Evolutionary conservation across 768 basidiomycete genomes (phyloP).

Genomic region (Russula brevipes): DNA sequence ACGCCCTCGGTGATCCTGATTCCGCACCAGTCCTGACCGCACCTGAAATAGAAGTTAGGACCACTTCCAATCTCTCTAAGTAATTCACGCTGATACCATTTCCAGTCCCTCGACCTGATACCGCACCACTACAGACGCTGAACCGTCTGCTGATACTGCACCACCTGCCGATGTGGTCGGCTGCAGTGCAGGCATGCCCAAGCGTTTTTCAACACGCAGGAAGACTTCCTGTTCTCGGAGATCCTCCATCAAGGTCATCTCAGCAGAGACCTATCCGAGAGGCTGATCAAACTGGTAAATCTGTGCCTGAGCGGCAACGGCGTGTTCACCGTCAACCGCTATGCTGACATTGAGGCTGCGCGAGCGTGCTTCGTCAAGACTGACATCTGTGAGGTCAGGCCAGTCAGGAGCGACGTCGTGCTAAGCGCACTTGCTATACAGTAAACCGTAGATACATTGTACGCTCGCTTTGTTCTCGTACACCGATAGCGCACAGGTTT

Average conservation of each 20-base stretch:
- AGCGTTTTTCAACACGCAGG: background rate
- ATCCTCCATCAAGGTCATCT: background rate
- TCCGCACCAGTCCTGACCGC: no score
- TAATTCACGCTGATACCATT: background rate
- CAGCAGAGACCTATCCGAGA: background rate
- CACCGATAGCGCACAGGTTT: no score
- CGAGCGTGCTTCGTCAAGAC: background rate
- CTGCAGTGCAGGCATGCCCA: background rate
- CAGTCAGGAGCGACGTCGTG: no score
- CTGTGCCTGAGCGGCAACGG: background rate
- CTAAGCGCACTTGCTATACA: no score
- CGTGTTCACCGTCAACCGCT: background rate
- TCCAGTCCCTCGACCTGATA: background rate
- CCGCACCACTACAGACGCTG: no score
- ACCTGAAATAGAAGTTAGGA: background rate
- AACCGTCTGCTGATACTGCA: no score
- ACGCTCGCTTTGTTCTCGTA: no score
- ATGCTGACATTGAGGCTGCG: background rate
- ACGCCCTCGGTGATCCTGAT: no score
- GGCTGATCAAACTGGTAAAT: background rate
- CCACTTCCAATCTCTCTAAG: background rate
- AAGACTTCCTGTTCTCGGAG: background rate
- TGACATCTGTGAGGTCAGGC: background rate
- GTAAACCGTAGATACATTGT: no score
- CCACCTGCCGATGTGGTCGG: background rate